phyloP scores from a whole-genome alignment of 768 basidiomycete species.

The Pleurotus tuber-regium region DNA sequence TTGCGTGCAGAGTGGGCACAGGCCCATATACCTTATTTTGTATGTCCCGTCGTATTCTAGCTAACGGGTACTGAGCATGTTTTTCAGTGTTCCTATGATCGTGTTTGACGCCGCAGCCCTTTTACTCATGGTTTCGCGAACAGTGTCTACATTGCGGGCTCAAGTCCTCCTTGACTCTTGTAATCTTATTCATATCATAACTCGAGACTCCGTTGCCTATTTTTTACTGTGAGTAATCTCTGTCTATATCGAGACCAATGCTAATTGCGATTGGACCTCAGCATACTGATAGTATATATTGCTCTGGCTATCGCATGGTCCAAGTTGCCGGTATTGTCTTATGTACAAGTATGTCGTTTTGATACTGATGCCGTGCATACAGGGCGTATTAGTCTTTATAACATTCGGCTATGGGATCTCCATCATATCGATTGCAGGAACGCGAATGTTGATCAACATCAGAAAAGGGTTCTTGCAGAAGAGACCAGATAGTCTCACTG shows the following conservation, averaged over 20 bases:
- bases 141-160: not conserved
- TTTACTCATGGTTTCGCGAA: not conserved
- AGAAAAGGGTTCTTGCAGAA: no score
- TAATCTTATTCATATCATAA: not conserved
- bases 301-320: not conserved
- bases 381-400: constrained; percentile 1
- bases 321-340: not conserved
- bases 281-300: not conserved
- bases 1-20: not conserved
- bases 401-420: not conserved
- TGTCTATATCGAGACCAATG: not conserved
- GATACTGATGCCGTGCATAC: not conserved
- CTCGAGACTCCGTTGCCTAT: not conserved
- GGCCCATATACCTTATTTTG: constrained; percentile 1
- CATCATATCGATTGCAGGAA: not conserved
- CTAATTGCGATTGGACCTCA: not conserved
- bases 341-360: no score
- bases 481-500: no score
- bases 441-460: constrained; percentile 3
- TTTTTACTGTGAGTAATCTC: not conserved
- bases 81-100: not conserved
- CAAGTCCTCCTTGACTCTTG: not conserved
- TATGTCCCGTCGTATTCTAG: not conserved
- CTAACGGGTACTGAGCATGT: not conserved
- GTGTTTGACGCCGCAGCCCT: not conserved